phyloP scores from a whole-genome alignment of 116 monocot species.

The Posidonia oceanica region DNA sequence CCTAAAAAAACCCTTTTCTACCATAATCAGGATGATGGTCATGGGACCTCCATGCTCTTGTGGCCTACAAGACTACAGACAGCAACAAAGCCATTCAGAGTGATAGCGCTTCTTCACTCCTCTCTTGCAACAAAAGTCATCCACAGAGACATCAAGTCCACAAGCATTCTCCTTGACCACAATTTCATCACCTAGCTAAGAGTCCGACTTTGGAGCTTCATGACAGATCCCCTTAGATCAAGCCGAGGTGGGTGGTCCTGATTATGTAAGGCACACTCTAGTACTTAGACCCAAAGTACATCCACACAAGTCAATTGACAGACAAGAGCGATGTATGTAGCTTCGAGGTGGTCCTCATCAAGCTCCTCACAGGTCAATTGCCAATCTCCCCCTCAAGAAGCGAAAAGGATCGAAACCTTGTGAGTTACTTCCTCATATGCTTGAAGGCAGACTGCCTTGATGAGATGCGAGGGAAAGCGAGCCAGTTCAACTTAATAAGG shows the following conservation, averaged over 20 bases:
- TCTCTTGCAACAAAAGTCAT: slow-evolving; percentile 3
- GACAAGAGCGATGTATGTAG: too few relatives aligned
- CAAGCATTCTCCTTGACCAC: slow-evolving; percentile 20
- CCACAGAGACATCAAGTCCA: slow-evolving; percentile 26
- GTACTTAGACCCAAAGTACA: slow-evolving; percentile 19
- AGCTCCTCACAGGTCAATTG: too few relatives aligned
- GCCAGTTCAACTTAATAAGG: too few relatives aligned
- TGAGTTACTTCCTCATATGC: too few relatives aligned
- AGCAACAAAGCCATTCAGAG: slow-evolving; percentile 13
- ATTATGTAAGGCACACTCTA: slow-evolving; percentile 12
- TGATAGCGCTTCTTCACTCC: slow-evolving; percentile 20
- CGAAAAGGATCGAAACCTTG: too few relatives aligned
- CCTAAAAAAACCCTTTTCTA: slow-evolving; percentile 18
- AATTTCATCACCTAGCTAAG: slow-evolving; percentile 12
- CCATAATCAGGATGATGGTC: slow-evolving; percentile 11
- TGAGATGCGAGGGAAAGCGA: too few relatives aligned
- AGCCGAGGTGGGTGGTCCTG: background rate
- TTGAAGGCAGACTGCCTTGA: too few relatives aligned
- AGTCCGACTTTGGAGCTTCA: slow-evolving; percentile 14
- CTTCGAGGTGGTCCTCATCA: too few relatives aligned
- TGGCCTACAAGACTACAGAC: slow-evolving; percentile 10
- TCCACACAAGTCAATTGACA: too few relatives aligned
- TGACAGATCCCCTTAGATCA: background rate
- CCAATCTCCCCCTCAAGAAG: too few relatives aligned
- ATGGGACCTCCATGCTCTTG: background rate